Evolutionary conservation across 139 green algal species (phyloP).

Genomic region (Pleodorina starrii): DNA sequence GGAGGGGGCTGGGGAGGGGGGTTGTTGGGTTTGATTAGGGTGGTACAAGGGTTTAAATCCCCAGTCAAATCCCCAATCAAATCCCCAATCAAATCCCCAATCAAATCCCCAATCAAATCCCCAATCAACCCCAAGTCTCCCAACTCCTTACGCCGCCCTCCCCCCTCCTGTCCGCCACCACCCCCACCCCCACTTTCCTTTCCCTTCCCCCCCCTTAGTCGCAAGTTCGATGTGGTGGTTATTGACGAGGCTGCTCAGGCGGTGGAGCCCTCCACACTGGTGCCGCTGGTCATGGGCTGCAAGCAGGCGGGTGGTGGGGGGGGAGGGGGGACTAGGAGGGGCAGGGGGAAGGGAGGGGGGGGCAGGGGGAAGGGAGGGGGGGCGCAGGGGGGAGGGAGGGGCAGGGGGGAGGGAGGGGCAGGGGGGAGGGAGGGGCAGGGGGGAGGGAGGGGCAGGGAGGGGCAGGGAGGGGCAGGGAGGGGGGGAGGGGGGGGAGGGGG

Average conservation of each 20-base stretch:
- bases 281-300: constrained; percentile 77
- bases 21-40: too few relatives aligned
- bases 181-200: neutral
- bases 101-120: too few relatives aligned
- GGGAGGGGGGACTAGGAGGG: neutral
- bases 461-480: too few relatives aligned
- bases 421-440: too few relatives aligned
- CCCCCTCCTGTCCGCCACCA: neutral
- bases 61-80: too few relatives aligned
- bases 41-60: too few relatives aligned
- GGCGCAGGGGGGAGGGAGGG: neutral
- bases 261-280: constrained; percentile 82
- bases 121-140: too few relatives aligned
- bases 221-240: constrained; percentile 81
- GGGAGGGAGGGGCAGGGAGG: too few relatives aligned
- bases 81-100: too few relatives aligned
- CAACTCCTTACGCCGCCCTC: too few relatives aligned
- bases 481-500: too few relatives aligned
- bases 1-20: too few relatives aligned
- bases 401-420: neutral
- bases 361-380: neutral
- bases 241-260: constrained; percentile 88
- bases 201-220: constrained; percentile 12
- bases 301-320: constrained; percentile 60
- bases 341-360: neutral